Conservation (phyloP, 352 stramenopile species). For the Pythium aquatile region DNA sequence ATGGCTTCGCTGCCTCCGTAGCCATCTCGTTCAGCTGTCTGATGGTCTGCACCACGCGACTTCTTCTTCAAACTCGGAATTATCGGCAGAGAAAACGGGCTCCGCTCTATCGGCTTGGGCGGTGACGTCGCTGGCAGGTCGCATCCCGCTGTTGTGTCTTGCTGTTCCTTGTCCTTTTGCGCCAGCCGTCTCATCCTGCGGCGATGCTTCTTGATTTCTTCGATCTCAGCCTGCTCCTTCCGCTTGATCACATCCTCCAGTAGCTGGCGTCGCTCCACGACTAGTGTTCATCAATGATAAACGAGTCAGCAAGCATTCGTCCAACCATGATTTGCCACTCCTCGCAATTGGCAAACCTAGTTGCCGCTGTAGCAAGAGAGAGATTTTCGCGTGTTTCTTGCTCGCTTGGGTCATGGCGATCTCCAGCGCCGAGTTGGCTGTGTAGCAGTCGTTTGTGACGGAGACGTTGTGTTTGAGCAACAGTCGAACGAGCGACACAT, state of each 20-base stretch:
- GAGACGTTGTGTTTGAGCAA: conserved; percentile 43
- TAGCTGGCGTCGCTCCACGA: conserved; percentile 35
- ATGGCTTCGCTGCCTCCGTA: neutral
- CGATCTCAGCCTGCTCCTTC: conserved; percentile 40
- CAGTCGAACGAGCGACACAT: conserved; percentile 36
- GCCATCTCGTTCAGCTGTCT: neutral
- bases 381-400: conserved; percentile 37
- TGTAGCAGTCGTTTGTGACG: conserved; percentile 45
- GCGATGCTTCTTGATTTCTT: conserved; percentile 26
- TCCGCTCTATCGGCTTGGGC: neutral
- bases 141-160: neutral
- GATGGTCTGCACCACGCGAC: neutral
- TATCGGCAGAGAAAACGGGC: conserved; percentile 20
- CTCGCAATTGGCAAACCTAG: conserved; percentile 29
- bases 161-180: neutral
- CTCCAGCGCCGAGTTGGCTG: conserved; percentile 44
- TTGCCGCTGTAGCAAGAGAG: conserved; percentile 40
- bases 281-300: conserved; percentile 16
- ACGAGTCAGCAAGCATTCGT: neutral
- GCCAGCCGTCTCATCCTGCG: conserved; percentile 9
- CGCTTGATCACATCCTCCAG: conserved; percentile 31
- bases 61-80: conserved; percentile 18
- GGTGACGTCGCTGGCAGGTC: neutral
- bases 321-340: neutral
- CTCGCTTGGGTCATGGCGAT: conserved; percentile 36